Evolutionary conservation across 2,329 filamentous ascomycete species (phyloP).

Genomic region (Venturia effusa): DNA sequence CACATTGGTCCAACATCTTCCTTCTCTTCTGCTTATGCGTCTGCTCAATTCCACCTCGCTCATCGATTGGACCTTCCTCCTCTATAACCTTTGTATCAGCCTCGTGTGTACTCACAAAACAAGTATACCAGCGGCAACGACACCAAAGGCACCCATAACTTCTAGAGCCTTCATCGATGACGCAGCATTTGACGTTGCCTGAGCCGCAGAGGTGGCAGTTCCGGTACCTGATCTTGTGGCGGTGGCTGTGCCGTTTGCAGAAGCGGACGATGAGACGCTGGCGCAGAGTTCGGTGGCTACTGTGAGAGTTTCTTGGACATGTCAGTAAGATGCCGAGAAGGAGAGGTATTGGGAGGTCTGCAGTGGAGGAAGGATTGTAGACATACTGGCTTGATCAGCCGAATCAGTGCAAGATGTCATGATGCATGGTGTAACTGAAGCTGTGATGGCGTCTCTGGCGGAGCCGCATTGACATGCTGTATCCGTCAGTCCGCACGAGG

Average conservation of each 20-base stretch:
- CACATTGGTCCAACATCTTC: not conserved
- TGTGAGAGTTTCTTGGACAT: conserved; percentile 12
- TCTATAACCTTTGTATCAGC: not conserved
- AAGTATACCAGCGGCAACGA: conserved; percentile 8
- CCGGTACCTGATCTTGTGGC: not conserved
- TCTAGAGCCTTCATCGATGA: not conserved
- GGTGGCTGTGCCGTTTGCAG: not conserved
- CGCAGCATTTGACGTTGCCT: conserved; percentile 2
- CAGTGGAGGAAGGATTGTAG: not conserved
- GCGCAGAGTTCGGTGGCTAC: conserved; percentile 20
- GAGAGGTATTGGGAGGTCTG: no score
- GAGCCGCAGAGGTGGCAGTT: not conserved
- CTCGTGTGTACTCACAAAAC: not conserved
- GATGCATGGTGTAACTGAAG: conserved; percentile 30
- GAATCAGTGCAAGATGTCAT: conserved; percentile 24
- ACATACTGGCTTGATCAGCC: conserved; percentile 29
- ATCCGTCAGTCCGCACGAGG: conserved; percentile 38
- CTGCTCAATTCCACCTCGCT: not conserved
- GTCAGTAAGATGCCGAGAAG: conserved; percentile 8
- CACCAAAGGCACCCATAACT: not conserved
- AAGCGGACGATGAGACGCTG: not conserved
- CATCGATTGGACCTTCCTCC: not conserved
- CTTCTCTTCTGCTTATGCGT: not conserved
- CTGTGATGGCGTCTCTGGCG: conserved; percentile 24
- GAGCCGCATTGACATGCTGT: conserved; percentile 42